Conservation (phyloP, 2,329 filamentous ascomycete genomes). For the Botrytis medusae region DNA sequence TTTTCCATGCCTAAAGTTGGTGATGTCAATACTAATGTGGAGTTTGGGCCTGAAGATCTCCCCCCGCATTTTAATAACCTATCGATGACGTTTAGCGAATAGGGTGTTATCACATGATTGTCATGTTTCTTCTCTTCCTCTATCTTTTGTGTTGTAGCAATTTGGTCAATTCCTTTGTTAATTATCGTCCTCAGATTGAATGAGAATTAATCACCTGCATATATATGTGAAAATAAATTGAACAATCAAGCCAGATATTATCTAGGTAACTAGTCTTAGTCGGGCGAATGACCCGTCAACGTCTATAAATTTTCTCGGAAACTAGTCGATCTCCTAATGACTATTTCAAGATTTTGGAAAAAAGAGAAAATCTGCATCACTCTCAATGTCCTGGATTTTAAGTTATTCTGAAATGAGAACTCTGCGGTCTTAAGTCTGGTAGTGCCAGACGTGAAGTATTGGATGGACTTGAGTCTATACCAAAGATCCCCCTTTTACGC, state of each 20-base stretch:
- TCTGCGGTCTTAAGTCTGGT: background rate
- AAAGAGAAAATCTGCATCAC: background rate
- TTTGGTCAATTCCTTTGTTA: background rate
- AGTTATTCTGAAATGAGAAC: background rate
- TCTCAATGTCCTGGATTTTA: background rate
- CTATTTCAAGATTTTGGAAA: background rate
- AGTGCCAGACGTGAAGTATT: background rate
- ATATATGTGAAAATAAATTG: background rate
- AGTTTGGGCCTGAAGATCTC: background rate
- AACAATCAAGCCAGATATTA: background rate
- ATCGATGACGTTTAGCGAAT: constrained; percentile 4
- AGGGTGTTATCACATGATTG: background rate
- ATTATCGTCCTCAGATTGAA: background rate
- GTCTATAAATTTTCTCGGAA: background rate
- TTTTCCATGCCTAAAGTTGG: background rate
- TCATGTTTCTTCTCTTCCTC: too few relatives aligned
- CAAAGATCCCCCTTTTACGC: background rate
- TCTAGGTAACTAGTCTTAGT: background rate
- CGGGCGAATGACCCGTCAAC: background rate
- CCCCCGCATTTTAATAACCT: background rate
- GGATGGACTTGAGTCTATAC: background rate
- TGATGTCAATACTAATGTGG: background rate
- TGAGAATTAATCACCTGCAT: background rate
- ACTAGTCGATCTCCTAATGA: background rate
- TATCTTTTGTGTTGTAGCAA: background rate